Base-by-base conservation (phyloP, 164 flowering plant species). In the Chimonanthus praecox region DNA sequence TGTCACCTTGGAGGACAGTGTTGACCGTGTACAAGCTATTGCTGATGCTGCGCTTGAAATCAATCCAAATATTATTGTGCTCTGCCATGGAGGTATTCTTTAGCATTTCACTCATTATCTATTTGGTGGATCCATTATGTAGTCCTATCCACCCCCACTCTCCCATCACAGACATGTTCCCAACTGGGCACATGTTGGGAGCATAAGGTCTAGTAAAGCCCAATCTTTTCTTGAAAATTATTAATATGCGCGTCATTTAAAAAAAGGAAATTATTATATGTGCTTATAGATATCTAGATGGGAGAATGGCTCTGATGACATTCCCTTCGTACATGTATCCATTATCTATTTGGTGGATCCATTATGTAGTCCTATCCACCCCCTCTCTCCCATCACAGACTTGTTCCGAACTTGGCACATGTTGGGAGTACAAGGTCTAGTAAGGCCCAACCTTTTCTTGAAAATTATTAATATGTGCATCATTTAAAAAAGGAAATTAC, bases 381-480 rank as follows among this genome's bases (percentile, higher is more conserved):
- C 3, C 60, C 10, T 10, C 10, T 10, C 15, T 54, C 60, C n/a
- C 60, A 54, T 54, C 60, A 54, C 15, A 10, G n/a, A 54, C 13
- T 13, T 51, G 58, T 8, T 51, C 11, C 11, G 11, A 9, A 8
- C 58, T 51, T 13, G n/a, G 99, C 99, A 2, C 99, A 95, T 78
- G 90, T 95, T 98, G 99, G 99, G 83, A 74, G 99, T 95, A 45
- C 99, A 95, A 80, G 89, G 82, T 72, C 91, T 95, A 79, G 94
- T 54, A 54, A 54, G n/a, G n/a, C n/a, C n/a, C n/a, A n/a, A n/a
- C n/a, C n/a, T n/a, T n/a, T n/a, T n/a, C n/a, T n/a, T n/a, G n/a
- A n/a, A n/a, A n/a, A n/a, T n/a, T n/a, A n/a, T n/a, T n/a, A n/a
- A n/a, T n/a, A n/a, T n/a, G n/a, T n/a, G n/a, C n/a, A n/a, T n/a